Conservation (phyloP, 768 basidiomycete genomes). For the Hemileccinum rubropunctum region DNA sequence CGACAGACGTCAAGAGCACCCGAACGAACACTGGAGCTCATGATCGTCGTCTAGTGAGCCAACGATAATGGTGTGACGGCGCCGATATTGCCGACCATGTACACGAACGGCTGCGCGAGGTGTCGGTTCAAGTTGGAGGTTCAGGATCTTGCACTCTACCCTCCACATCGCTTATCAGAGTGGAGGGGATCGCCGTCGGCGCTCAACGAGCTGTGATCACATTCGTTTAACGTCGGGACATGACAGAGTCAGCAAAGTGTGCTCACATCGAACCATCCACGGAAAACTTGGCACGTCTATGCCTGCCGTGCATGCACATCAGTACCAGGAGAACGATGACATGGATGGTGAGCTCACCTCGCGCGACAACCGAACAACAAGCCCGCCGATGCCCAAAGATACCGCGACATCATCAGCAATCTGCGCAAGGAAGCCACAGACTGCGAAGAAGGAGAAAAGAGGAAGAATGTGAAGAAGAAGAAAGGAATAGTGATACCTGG, state of each 20-base stretch:
- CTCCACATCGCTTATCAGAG: background rate
- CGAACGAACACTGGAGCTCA: background rate
- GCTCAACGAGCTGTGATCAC: background rate
- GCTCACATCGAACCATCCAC: slow-evolving; percentile 1
- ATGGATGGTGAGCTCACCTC: background rate
- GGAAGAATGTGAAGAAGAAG: background rate
- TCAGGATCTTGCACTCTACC: background rate
- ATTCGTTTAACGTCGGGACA: background rate
- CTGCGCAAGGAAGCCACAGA: slow-evolving; percentile 2
- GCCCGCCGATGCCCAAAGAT: background rate
- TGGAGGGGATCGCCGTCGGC: background rate
- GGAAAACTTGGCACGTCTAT: background rate
- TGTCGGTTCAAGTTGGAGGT: background rate
- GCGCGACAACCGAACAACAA: background rate
- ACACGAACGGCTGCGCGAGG: background rate
- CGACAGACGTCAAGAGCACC: background rate
- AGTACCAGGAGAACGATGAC: background rate
- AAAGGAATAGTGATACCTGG: background rate
- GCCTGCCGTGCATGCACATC: background rate
- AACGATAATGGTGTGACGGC: background rate
- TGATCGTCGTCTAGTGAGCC: background rate
- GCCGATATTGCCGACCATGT: background rate
- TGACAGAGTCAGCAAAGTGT: background rate
- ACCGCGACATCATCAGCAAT: background rate
- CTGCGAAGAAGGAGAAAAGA: background rate